Evolutionary conservation across 23 red algal species (phyloP), one percentile per base, ranked within the genome.

Genomic region (Agarophyton chilense): DNA sequence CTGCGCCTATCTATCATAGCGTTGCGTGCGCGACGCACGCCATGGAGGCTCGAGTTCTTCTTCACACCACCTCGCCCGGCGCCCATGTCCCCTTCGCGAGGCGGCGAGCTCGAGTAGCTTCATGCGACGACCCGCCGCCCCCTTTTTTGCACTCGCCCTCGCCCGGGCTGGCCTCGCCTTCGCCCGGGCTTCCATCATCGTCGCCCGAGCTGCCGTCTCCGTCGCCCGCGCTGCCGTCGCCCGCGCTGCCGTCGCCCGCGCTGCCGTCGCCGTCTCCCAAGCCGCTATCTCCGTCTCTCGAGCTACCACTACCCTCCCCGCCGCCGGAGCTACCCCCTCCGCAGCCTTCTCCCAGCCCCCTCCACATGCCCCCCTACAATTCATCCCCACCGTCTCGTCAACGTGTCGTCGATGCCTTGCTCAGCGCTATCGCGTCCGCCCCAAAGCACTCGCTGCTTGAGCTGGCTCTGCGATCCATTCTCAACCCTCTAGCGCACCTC

Each of bases 1-100:
- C 60, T 65, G 60, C 60, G 60, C 60, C 60, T 65, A 65, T 65
- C 60, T n/a, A n/a, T n/a, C n/a, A n/a, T n/a, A n/a, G n/a, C n/a
- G 35, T 36, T 35, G 60, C 60, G 60, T 29, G 29, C 60, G 60
- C 60, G 17, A 31, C 60, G 13, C 25, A 65, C 60, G 60, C 68
- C 41, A 74, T 74, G 68, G 29, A 74, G 19, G 41, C 68, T 19
- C 68, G 2, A 40, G n/a, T n/a, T n/a, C n/a, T 34, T 41, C 35
- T 43, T 12, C 12, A 72, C 24, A 12, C 56, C 56, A 24, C 56
- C 56, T 24, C 25, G 65, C 65, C 9, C 65, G 9, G 14, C 65
- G 65, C 1, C 39, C 68, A 74, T 74, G 68, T 74, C 25, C 68
- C 68, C n/a, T 74, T 74, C 41, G 68, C 68, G 13, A 29, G 68